Evolutionary conservation across 2,329 filamentous ascomycete genomes (phyloP).

Genomic region (Fusarium anguioides): DNA sequence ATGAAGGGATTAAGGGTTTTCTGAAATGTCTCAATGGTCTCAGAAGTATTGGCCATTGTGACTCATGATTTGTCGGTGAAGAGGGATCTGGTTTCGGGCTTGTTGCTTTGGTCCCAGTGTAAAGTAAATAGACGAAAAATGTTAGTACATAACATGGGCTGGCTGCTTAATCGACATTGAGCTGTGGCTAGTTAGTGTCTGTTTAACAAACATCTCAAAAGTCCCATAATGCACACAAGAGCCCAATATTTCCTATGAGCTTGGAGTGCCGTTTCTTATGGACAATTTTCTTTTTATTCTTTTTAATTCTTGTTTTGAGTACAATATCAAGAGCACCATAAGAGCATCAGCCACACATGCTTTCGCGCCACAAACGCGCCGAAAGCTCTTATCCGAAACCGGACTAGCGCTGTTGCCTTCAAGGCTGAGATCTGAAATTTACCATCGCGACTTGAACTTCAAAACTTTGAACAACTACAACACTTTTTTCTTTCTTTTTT

Average conservation of each 20-base stretch:
- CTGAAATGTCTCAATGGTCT: slow-evolving; percentile 53
- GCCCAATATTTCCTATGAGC: background rate
- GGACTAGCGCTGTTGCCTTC: slow-evolving; percentile 35
- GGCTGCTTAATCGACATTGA: slow-evolving; percentile 5
- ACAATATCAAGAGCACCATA: background rate
- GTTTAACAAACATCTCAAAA: background rate
- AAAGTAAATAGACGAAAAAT: slow-evolving; percentile 33
- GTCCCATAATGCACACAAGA: background rate
- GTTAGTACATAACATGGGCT: slow-evolving; percentile 8
- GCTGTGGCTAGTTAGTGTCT: slow-evolving; percentile 32
- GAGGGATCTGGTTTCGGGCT: slow-evolving; percentile 3
- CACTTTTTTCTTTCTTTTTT: too few species aligned
- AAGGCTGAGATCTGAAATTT: slow-evolving; percentile 52
- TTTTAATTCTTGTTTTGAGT: background rate
- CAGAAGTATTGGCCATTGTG: slow-evolving; percentile 49
- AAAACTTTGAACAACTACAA: slow-evolving; percentile 34
- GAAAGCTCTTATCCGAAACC: slow-evolving; percentile 5
- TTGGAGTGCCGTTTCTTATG: background rate
- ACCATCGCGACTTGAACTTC: slow-evolving; percentile 44
- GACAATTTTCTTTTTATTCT: background rate
- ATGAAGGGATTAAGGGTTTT: slow-evolving; percentile 63
- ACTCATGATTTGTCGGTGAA: slow-evolving; percentile 27
- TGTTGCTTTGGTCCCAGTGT: slow-evolving; percentile 24
- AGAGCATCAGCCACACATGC: slow-evolving; percentile 24
- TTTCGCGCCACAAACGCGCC: slow-evolving; percentile 30